phyloP scores from a whole-genome alignment of 2,329 filamentous ascomycete species.

The Verticillium nonalfalfae region DNA sequence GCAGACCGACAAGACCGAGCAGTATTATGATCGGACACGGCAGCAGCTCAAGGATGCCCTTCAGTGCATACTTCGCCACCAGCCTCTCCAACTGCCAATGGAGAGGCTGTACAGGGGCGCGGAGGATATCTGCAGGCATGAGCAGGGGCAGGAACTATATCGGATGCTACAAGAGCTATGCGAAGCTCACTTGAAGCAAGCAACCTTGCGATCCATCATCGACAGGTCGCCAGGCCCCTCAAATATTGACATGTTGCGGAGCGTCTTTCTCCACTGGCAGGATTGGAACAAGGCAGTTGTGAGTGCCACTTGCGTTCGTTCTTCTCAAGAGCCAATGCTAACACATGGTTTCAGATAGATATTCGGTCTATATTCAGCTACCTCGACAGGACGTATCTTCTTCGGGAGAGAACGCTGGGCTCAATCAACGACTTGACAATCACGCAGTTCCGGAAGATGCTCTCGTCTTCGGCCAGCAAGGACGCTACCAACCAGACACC shows the following conservation, averaged over 20 bases:
- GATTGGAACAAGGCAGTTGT: constrained; percentile 75
- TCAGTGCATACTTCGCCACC: constrained; percentile 62
- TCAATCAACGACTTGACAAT: constrained; percentile 80
- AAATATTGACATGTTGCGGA: constrained; percentile 58
- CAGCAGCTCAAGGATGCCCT: constrained; percentile 68
- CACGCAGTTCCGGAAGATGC: constrained; percentile 61
- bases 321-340: constrained; percentile 9
- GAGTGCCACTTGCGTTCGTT: constrained; percentile 21
- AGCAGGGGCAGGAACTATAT: constrained; percentile 62
- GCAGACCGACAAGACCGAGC: constrained; percentile 54
- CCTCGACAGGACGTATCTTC: constrained; percentile 81
- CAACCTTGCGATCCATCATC: constrained; percentile 36
- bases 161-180: constrained; percentile 59
- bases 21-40: constrained; percentile 75
- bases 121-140: constrained; percentile 83
- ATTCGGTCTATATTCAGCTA: constrained; percentile 91
- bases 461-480: constrained; percentile 29
- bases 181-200: constrained; percentile 57
- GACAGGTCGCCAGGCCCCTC: constrained; percentile 29
- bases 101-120: constrained; percentile 87
- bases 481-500: constrained; percentile 16
- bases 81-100: constrained; percentile 62
- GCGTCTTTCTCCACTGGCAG: constrained; percentile 57
- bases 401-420: constrained; percentile 61
- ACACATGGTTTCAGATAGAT: constrained; percentile 45